A percentile compares a stretch with the other conserved stretches of the same genome.
phyloP scores from a whole-genome alignment of 306 rosid genomes.

The Luffa acutangula region DNA sequence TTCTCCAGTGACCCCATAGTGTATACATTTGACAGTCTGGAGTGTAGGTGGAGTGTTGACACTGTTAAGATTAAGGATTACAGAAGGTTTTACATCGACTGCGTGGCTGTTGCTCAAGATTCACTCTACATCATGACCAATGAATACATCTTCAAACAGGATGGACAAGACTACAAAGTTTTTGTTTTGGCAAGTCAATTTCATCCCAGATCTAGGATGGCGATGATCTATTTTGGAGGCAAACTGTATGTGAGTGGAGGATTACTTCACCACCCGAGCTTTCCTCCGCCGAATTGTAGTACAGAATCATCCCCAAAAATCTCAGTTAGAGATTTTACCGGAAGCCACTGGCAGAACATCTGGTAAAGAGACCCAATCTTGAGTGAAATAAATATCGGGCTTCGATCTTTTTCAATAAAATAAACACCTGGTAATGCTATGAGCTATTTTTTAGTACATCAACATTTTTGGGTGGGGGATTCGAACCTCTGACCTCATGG shows the following conservation, averaged over 20 bases:
- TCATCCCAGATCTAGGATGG: conserved; percentile 59
- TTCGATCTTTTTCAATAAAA: too few species aligned
- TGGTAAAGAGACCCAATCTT: too few species aligned
- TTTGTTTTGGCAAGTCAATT: conserved; percentile 56
- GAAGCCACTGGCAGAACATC: too few species aligned
- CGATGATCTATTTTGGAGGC: conserved; percentile 59
- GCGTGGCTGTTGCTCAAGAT: conserved; percentile 57
- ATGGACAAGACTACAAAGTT: conserved; percentile 29
- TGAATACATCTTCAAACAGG: conserved; percentile 51
- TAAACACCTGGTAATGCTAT: too few species aligned
- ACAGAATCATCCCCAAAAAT: too few species aligned
- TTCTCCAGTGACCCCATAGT: conserved; percentile 71
- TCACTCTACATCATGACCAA: conserved; percentile 73
- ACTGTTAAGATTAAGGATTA: conserved; percentile 21
- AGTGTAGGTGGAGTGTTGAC: conserved; percentile 51
- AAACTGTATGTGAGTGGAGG: conserved; percentile 78
- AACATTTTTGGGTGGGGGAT: too few species aligned
- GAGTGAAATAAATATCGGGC: too few species aligned
- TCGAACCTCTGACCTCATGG: too few species aligned
- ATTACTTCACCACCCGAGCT: conserved; percentile 52
- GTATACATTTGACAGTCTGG: conserved; percentile 56
- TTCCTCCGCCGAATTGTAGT: too few species aligned
- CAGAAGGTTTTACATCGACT: conserved; percentile 55
- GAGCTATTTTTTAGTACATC: too few species aligned
- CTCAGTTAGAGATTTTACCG: too few species aligned